A percentile compares a stretch with the other conserved stretches of the same genome.
phyloP scores from a whole-genome alignment of 2,329 filamentous ascomycete genomes.

The Verticillium longisporum region DNA sequence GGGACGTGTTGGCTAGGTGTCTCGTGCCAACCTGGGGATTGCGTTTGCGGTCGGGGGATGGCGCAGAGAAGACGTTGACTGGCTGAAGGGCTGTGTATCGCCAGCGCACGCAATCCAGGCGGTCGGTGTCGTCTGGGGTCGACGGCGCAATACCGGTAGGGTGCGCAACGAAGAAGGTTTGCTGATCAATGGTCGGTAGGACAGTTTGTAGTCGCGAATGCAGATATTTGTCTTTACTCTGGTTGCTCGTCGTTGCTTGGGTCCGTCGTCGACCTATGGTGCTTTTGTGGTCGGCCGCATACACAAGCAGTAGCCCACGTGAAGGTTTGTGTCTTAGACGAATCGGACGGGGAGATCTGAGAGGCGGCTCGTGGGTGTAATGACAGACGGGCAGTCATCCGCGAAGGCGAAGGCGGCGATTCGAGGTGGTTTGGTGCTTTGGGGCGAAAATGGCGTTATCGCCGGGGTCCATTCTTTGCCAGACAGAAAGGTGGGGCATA shows the following conservation, averaged over 20 bases:
- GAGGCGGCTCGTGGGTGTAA: not conserved
- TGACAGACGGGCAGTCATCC: not conserved
- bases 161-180: not conserved
- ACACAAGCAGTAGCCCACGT: not conserved
- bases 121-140: not conserved
- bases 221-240: not conserved
- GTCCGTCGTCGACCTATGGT: not conserved
- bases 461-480: conserved; percentile 10
- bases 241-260: not conserved
- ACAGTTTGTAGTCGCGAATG: not conserved
- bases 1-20: not conserved
- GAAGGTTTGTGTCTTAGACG: not conserved
- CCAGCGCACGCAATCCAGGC: conserved; percentile 1
- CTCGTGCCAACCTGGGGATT: not conserved
- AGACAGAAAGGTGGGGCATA: not conserved
- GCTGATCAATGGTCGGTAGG: not conserved
- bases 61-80: not conserved
- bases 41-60: not conserved
- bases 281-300: not conserved
- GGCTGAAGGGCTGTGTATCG: not conserved
- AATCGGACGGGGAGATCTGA: not conserved
- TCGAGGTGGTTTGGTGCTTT: conserved; percentile 21
- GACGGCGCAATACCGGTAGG: not conserved
- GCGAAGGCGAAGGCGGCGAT: not conserved
- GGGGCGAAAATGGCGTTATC: conserved; percentile 32